Conservation (phyloP, 495 filamentous ascomycete species). For the Tuber aestivum region DNA sequence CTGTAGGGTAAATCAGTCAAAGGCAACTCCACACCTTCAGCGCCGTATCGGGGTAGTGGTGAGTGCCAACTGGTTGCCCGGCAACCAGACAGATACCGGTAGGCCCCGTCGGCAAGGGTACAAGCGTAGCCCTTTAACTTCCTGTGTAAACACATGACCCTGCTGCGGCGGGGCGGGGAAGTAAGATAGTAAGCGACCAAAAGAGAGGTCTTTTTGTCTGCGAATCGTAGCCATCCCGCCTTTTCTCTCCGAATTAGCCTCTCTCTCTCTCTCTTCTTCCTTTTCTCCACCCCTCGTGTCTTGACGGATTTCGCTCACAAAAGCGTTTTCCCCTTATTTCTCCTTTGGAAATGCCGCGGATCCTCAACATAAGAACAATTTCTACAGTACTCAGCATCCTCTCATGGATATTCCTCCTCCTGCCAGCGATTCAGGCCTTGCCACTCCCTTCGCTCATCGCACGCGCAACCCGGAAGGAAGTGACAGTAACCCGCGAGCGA, state of each 20-base stretch:
- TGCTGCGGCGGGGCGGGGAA: not conserved
- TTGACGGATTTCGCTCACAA: not conserved
- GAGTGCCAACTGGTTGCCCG: constrained; percentile 13
- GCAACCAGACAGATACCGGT: constrained; percentile 15
- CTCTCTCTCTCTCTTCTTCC: not conserved
- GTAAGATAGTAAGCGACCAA: not conserved
- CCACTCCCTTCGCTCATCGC: constrained; percentile 20
- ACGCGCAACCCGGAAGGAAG: not conserved
- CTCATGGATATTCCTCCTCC: constrained; percentile 13
- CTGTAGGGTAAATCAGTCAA: not conserved
- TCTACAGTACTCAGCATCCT: constrained; percentile 11
- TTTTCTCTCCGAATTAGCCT: not conserved
- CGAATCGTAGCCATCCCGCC: not conserved
- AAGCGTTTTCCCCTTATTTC: not conserved
- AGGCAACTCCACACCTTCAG: not conserved
- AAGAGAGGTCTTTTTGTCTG: not conserved
- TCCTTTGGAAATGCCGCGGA: constrained; percentile 15
- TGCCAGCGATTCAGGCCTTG: constrained; percentile 20
- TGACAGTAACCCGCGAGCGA: not conserved
- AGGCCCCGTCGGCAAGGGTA: not conserved
- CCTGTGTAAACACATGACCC: constrained; percentile 27
- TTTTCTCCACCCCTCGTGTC: not conserved
- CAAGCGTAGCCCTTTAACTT: no score
- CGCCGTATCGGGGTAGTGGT: not conserved
- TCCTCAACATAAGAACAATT: constrained; percentile 11